Base-by-base conservation (phyloP, 306 rosid species). In the Albizia julibrissin region DNA sequence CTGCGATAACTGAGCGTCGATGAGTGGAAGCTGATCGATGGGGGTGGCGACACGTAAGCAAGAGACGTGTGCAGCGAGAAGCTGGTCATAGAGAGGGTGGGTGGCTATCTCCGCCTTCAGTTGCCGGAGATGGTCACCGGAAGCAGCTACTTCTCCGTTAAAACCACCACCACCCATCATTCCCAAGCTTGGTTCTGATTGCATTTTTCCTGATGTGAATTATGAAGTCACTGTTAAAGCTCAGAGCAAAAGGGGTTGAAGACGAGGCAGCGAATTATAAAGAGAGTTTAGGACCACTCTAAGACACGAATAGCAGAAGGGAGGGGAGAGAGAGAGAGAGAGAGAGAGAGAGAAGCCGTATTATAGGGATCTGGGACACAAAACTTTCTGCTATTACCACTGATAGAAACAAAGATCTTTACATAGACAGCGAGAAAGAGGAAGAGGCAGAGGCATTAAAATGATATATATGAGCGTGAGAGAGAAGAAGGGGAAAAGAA, bases 41-140 rank as follows among this genome's bases (percentile, higher is more conserved):
- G 99, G 99, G 15, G 99, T 96, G 21, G 99, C 99, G 2, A 96
- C 99, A 0, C 98, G 90, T 7, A 96, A 94, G 40, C 99, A 96
- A 1, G 94, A 83, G 62, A 96, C 97, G 68, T 96, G 99, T 0
- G 99, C 98, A 0, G 97, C 75, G 0, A 96, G 88, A 21, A 96
- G 92, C 85, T 93, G 99, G 65, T 93, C 99, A 21, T 85, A 96
- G 0, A 96, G 83, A 1, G 99, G 99, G 75, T 93, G 99, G 1
- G 90, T 88, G 8, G 90, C 97, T 65, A 96, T 96, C 92, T 96
- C 99, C 15, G 95, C 93, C 88, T 93, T 96, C 26, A 89, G 85
- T 3, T 89, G 94, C 5, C 88, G 84, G 72, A 79, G 78, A 24
- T 88, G 86, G 29, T 86, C 89, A 46, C 87, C 90, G 77, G 86